Percentiles rank a stretch among this genome's conserved stretches.
These are phyloP conservation scores for Penicillium decumbens DNA, from an alignment of 2,329 filamentous ascomycete genomes.

Conservation along the genomic window DNA sequence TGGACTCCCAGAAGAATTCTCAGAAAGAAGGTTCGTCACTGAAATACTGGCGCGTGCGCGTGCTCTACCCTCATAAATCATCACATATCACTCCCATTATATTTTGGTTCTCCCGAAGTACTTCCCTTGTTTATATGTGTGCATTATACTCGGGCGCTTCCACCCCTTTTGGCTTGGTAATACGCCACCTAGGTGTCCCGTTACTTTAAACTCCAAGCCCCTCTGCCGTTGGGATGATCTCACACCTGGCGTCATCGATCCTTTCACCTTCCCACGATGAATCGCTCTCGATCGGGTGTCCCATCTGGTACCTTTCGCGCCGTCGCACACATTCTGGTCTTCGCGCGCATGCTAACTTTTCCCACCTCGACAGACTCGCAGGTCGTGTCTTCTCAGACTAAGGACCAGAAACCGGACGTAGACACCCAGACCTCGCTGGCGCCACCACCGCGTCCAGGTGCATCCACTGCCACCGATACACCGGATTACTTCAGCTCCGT, in stretches of 20 bases:
- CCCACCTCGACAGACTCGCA: constrained; percentile 27
- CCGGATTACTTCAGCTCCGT: constrained; percentile 66
- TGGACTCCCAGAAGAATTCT: constrained; percentile 42
- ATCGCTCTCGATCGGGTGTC: constrained; percentile 17
- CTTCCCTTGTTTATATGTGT: not conserved
- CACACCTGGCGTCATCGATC: constrained; percentile 36
- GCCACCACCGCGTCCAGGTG: constrained; percentile 60
- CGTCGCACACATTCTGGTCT: constrained; percentile 9
- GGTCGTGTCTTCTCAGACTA: constrained; percentile 30
- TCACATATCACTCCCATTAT: not conserved
- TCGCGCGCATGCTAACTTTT: constrained; percentile 24
- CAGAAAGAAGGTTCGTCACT: constrained; percentile 40
- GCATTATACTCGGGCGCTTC: constrained; percentile 14
- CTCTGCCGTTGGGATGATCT: constrained; percentile 36
- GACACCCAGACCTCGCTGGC: constrained; percentile 63
- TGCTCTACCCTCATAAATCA: not conserved
- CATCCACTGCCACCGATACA: constrained; percentile 52
- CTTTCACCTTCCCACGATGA: constrained; percentile 23
- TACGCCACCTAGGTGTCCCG: constrained; percentile 27
- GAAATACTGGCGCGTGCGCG: not conserved
- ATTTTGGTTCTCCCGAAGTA: not conserved
- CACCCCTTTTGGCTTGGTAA: constrained; percentile 29
- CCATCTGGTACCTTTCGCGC: constrained; percentile 21
- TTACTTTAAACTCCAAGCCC: constrained; percentile 23
- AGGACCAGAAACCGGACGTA: constrained; percentile 45